phyloP scores from a whole-genome alignment of 768 basidiomycete species.

The Termitomyces sp. region DNA sequence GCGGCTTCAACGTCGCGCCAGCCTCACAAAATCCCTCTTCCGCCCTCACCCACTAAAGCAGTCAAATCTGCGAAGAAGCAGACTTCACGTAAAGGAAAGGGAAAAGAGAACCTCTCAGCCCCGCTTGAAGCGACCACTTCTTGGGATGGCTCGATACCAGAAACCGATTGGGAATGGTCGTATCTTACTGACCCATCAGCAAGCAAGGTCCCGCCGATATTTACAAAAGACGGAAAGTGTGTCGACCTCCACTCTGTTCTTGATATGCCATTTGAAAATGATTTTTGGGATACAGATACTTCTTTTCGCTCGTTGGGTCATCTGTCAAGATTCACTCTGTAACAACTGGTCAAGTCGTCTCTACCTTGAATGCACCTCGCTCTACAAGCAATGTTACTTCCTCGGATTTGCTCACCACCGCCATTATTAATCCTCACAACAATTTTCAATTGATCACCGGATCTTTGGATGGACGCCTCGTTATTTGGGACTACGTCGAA shows the following conservation, averaged over 20 bases:
- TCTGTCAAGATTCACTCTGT: slow-evolving; percentile 85
- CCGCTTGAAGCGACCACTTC: slow-evolving; percentile 14
- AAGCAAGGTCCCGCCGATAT: slow-evolving; percentile 65
- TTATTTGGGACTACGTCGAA: slow-evolving; percentile 93
- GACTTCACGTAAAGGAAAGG: slow-evolving; percentile 42
- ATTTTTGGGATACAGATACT: slow-evolving; percentile 52
- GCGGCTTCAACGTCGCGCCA: slow-evolving; percentile 38
- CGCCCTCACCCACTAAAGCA: slow-evolving; percentile 20
- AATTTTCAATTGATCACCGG: slow-evolving; percentile 86
- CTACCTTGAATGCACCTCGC: slow-evolving; percentile 63
- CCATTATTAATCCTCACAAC: slow-evolving; percentile 79
- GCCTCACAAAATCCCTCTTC: slow-evolving; percentile 28
- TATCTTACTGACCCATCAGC: slow-evolving; percentile 64
- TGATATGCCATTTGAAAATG: neutral
- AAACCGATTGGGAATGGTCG: slow-evolving; percentile 58
- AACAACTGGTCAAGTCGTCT: slow-evolving; percentile 70
- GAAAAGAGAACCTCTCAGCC: slow-evolving; percentile 32
- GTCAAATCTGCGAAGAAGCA: slow-evolving; percentile 17
- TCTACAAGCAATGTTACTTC: slow-evolving; percentile 27
- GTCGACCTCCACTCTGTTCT: neutral
- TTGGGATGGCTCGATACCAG: slow-evolving; percentile 22
- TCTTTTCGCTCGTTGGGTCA: slow-evolving; percentile 80
- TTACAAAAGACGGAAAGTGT: slow-evolving; percentile 87
- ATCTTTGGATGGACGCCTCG: slow-evolving; percentile 76
- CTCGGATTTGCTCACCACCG: slow-evolving; percentile 61